phyloP scores from a whole-genome alignment of 2,329 filamentous ascomycete species.

The Exophiala lecanii-corni region DNA sequence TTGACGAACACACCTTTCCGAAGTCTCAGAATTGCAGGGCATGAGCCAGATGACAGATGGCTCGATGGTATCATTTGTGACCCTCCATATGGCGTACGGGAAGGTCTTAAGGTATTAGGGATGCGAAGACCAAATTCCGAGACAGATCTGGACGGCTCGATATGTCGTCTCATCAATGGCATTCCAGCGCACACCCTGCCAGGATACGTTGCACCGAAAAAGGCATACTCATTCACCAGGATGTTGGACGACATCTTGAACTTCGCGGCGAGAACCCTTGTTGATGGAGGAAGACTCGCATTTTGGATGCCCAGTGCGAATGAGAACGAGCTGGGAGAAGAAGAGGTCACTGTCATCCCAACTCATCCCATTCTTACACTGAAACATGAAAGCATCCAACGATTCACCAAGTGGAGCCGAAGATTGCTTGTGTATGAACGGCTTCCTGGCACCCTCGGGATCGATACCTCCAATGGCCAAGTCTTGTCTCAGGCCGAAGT shows the following conservation, averaged over 20 bases:
- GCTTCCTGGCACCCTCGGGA: slow-evolving; percentile 49
- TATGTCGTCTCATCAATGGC: slow-evolving; percentile 52
- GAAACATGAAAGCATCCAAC: slow-evolving; percentile 73
- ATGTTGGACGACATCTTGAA: slow-evolving; percentile 86
- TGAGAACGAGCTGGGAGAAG: slow-evolving; percentile 69
- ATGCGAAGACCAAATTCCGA: slow-evolving; percentile 53
- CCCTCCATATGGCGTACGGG: slow-evolving; percentile 90
- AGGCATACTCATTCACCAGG: slow-evolving; percentile 83
- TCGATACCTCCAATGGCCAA: slow-evolving; percentile 1
- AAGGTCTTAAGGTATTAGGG: slow-evolving; percentile 84
- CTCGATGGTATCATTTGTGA: slow-evolving; percentile 94
- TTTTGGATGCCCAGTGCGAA: slow-evolving; percentile 98
- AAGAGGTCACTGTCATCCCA: slow-evolving; percentile 41
- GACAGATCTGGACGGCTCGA: neutral
- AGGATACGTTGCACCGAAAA: slow-evolving; percentile 79
- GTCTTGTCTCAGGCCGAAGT: slow-evolving; percentile 39
- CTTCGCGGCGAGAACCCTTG: slow-evolving; percentile 72
- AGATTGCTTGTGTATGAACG: slow-evolving; percentile 81
- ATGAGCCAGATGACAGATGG: slow-evolving; percentile 38
- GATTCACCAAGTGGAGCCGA: slow-evolving; percentile 90
- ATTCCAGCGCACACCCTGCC: slow-evolving; percentile 64
- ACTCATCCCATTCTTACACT: slow-evolving; percentile 69
- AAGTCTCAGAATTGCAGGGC: slow-evolving; percentile 27
- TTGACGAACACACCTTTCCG: slow-evolving; percentile 79
- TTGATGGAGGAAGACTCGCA: slow-evolving; percentile 72